phyloP scores from a whole-genome alignment of 495 filamentous ascomycete genomes.

The Tuber indicum region DNA sequence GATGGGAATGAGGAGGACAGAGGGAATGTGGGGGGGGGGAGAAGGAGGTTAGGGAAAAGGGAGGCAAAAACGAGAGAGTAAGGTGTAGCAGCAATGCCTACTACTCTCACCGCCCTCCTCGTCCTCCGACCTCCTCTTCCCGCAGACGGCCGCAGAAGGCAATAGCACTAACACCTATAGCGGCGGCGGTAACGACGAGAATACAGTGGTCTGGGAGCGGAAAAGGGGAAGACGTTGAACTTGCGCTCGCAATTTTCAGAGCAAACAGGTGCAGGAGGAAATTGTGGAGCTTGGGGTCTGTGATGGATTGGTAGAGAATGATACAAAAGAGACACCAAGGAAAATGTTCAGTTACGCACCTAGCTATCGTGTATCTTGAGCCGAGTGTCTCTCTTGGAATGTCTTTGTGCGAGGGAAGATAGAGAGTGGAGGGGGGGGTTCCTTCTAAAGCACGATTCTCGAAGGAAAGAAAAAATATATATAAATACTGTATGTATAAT shows the following conservation, averaged over 20 bases:
- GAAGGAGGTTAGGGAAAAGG: not conserved
- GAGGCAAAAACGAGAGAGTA: slow-evolving; percentile 3
- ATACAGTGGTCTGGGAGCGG: not conserved
- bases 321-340: not conserved
- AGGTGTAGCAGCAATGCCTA: slow-evolving; percentile 23
- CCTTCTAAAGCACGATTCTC: slow-evolving; percentile 14
- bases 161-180: slow-evolving; percentile 16
- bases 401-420: slow-evolving; percentile 3
- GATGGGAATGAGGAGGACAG: slow-evolving; percentile 8
- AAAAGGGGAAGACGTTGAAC: slow-evolving; percentile 14
- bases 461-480: slow-evolving; percentile 8
- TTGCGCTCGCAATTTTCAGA: slow-evolving; percentile 35
- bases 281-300: slow-evolving; percentile 17
- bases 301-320: slow-evolving; percentile 25
- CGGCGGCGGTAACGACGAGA: slow-evolving; percentile 11
- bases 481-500: slow-evolving; percentile 1
- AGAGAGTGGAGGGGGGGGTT: slow-evolving; percentile 5
- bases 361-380: not conserved
- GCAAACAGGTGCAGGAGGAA: slow-evolving; percentile 25
- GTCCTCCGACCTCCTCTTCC: slow-evolving; percentile 12
- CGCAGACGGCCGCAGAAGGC: slow-evolving; percentile 18
- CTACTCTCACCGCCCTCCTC: slow-evolving; percentile 1
- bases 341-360: not conserved
- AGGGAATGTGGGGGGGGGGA: slow-evolving; percentile 10
- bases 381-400: not conserved